Evolutionary conservation across 2,329 filamentous ascomycete genomes (phyloP), one percentile per base, ranked within the genome.

Genomic region (Stemphylium lycopersici): DNA sequence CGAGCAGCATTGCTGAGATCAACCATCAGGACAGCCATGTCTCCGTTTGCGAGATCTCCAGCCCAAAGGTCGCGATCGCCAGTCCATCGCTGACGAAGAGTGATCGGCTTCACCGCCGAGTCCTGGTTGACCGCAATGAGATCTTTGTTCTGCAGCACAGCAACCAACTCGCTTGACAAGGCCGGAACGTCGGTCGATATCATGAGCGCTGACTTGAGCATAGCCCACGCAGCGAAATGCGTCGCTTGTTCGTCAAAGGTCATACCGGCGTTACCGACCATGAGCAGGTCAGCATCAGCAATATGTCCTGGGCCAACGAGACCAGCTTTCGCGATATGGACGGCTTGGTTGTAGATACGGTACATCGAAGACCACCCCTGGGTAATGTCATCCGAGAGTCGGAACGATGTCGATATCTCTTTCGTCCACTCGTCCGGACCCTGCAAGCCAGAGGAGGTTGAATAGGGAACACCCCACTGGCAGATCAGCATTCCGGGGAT

Each of bases 141-240:
- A n/a, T 63, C 62, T 5, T 55, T 59, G 49, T 65, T 65, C n/a
- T 65, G 62, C 12, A 65, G 47, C 12, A 65, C 48, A 15, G 61
- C 56, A 15, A 63, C 57, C 5, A 58, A 16, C 2, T 54, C 51
- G 5, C 48, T 38, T 0, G 62, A 65, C 20, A 63, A 29, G 29
- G 55, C 49, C 1, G 58, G 11, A 2, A 65, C 47, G 12, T 65
- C 58, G 7, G 62, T 63, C 1, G 60, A 63, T 15, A 65, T 59
- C 59, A 65, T 63, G 7, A 65, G 58, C 20, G 60, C 62, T 7
- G 62, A 63, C 44, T 63, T 65, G 12, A 65, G 44, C 62, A 65
- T 65, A 15, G 62, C 62, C 62, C 62, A 65, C 3, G 55, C 53
- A 2, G 62, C 62, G 3, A 65, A 65, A 31, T 65, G 59, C 6